Conservation (phyloP, 176 grass and related monocot genomes). For the Rhynchospora tenuis region DNA sequence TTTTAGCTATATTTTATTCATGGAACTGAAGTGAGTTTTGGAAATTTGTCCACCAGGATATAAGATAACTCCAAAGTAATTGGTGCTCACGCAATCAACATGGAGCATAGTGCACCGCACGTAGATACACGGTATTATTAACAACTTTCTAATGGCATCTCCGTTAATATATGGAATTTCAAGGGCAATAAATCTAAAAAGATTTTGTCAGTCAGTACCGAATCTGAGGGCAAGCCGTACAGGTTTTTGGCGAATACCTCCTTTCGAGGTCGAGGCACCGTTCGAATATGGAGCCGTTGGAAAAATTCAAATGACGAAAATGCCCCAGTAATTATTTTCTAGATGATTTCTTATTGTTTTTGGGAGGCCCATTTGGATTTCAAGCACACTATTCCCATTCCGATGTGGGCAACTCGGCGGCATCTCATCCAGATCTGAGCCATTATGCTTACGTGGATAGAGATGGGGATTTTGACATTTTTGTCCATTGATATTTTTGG, state of each 20-base stretch:
- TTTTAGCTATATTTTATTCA: no score
- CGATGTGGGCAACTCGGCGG: background rate
- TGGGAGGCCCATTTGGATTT: background rate
- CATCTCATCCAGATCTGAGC: background rate
- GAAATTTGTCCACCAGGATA: no score
- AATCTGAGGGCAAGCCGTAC: background rate
- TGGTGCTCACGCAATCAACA: background rate
- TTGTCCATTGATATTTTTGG: background rate
- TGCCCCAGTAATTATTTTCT: background rate
- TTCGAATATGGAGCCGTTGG: slow-evolving; percentile 2
- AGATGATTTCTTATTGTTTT: background rate
- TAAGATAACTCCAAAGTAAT: background rate
- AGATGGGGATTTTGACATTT: background rate
- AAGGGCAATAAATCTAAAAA: background rate
- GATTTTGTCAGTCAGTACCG: background rate
- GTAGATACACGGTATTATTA: background rate
- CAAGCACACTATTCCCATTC: background rate
- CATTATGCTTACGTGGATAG: background rate
- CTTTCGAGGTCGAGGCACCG: background rate
- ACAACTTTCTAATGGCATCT: background rate
- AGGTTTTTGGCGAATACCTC: background rate
- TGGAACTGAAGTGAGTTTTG: no score
- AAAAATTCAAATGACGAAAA: background rate
- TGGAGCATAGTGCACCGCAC: no score
- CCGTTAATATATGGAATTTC: background rate